Conservation (phyloP, 306 rosid genomes). For the cucumber (Cucumis sativus) region DNA sequence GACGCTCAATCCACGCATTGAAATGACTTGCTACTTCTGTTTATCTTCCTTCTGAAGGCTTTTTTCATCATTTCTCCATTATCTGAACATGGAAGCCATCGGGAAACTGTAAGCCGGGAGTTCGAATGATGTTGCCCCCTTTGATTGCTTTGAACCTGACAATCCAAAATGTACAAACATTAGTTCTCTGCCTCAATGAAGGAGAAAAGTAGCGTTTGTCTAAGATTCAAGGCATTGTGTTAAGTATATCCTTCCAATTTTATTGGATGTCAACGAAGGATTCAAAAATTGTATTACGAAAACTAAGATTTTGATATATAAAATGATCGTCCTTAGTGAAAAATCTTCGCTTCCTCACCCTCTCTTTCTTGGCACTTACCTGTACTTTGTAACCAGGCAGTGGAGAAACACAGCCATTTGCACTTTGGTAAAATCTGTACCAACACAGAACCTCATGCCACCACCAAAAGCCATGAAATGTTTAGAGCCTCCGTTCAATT, state of each 20-base stretch:
- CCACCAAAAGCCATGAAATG: slow-evolving; percentile 99
- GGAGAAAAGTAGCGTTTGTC: neutral
- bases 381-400: slow-evolving; percentile 68
- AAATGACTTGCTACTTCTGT: neutral
- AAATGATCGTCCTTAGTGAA: neutral
- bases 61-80: slow-evolving; percentile 17
- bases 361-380: slow-evolving; percentile 28
- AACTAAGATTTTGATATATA: neutral
- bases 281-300: neutral
- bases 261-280: neutral
- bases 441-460: slow-evolving; percentile 96
- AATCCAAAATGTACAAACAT: neutral
- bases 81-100: slow-evolving; percentile 58
- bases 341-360: too few relatives aligned
- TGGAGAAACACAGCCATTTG: slow-evolving; percentile 96
- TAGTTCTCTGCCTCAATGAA: neutral
- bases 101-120: slow-evolving; percentile 63
- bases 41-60: neutral
- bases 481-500: slow-evolving; percentile 49
- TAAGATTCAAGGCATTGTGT: neutral
- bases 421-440: slow-evolving; percentile 84
- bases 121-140: slow-evolving; percentile 25
- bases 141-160: slow-evolving; percentile 24
- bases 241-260: neutral
- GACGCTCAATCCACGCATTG: neutral